A percentile compares a stretch with the other conserved stretches of the same genome.
Conservation (phyloP, 345 rosid genomes). For the Pelargonium nanum region DNA sequence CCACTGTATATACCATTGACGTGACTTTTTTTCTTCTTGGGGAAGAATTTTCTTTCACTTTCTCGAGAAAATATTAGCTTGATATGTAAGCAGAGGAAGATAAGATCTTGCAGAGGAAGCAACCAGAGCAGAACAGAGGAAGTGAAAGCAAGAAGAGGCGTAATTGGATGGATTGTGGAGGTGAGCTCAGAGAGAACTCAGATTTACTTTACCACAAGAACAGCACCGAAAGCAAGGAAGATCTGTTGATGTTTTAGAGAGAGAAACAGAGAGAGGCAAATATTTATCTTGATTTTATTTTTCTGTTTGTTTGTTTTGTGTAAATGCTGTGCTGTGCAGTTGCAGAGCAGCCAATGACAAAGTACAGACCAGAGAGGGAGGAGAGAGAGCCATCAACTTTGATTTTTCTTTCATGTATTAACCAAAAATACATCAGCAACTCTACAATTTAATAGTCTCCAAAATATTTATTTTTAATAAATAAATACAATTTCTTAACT, state of each 20-base stretch:
- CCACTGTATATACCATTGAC: not conserved
- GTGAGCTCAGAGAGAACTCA: not conserved
- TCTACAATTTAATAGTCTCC: not conserved
- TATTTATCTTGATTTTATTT: not conserved
- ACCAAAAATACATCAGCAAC: not conserved
- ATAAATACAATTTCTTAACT: too few relatives aligned
- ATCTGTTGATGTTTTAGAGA: slow-evolving; percentile 4
- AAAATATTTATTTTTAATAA: too few relatives aligned
- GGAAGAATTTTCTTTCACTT: slow-evolving; percentile 28
- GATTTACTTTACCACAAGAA: not conserved
- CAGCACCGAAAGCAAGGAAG: slow-evolving; percentile 39
- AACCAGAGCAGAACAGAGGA: slow-evolving; percentile 24
- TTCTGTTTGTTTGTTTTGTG: not conserved
- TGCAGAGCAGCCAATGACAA: too few relatives aligned
- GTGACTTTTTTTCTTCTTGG: not conserved
- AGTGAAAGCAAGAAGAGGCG: too few relatives aligned
- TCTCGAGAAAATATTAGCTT: slow-evolving; percentile 33
- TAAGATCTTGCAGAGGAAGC: slow-evolving; percentile 64
- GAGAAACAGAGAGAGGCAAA: not conserved
- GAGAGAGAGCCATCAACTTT: too few relatives aligned
- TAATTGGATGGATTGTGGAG: too few relatives aligned
- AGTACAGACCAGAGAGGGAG: too few relatives aligned
- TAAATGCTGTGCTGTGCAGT: too few relatives aligned
- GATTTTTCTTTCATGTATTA: too few relatives aligned
- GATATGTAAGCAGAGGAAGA: slow-evolving; percentile 42